Base-by-base conservation (phyloP, 1,284 basidiomycete species). In the Omphalotus olearius region DNA sequence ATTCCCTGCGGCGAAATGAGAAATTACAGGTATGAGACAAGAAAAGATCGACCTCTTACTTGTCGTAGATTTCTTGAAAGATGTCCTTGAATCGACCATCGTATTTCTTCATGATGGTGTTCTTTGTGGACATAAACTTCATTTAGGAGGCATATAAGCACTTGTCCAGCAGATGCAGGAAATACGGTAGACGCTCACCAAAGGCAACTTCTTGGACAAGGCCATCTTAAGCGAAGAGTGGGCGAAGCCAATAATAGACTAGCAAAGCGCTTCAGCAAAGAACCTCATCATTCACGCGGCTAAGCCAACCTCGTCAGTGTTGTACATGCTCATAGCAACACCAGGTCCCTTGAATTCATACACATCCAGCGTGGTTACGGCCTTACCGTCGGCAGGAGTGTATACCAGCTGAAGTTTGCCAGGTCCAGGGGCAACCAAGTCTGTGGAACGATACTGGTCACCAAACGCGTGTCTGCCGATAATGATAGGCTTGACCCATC, bases 201-300 rank as follows among this genome's bases (percentile, higher is more conserved):
- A 72, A 45, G 93, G 88, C 80, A 98, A 87, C 73, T 93, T 92
- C 85, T 98, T 98, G 40, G 81, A 69, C 53, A 98, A 69, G n/a
- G 93, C 96, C 91, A 98, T 96, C 78, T 98, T 98, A 82, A 99
- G 98, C 38, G 91, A 94, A 6, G 95, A 82, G 72, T 98, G 95
- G 2, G 96, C 96, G 65, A 99, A 99, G 25, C 96, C 96, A 36
- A 75, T 77, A 64, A 99, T 98, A 2, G 91, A 94, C 87, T 90
- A n/a, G 23, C 23, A 23, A 23, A 51, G 20, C 14, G 46, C 6
- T 45, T 4, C 14, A 11, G 50, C 42, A 35, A 25, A 3, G 20
- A 6, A 38, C 37, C 16, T 18, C 28, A 26, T 13, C 45, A 16
- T 45, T 16, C 1, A 28, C 6, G 23, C 17, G 20, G n/a, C n/a